These are phyloP conservation scores for Sugiyamaella japonica DNA, from an alignment of 1,139 yeast genomes.

Conservation along the genomic window DNA sequence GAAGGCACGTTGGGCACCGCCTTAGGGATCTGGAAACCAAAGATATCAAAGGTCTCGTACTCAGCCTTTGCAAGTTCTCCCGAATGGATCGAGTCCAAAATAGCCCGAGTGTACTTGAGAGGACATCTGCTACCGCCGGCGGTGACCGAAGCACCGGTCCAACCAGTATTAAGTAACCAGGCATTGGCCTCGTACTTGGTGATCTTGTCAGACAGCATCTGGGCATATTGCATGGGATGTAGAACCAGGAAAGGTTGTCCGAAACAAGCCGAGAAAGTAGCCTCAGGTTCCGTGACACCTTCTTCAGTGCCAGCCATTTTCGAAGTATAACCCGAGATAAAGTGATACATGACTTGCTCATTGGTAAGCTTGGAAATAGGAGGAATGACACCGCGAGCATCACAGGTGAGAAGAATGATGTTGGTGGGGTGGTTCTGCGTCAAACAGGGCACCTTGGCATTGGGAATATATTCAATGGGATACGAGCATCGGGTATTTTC, in stretches of 20 bases:
- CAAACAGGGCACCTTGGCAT: constrained; percentile 93
- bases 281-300: constrained; percentile 98
- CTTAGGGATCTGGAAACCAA: constrained; percentile 86
- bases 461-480: constrained; percentile 96
- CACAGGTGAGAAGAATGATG: constrained; percentile 91
- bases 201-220: constrained; percentile 94
- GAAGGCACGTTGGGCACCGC: constrained; percentile 78
- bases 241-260: constrained; percentile 98
- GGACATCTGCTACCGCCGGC: constrained; percentile 98
- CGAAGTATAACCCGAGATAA: constrained; percentile 97
- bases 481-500: constrained; percentile 97
- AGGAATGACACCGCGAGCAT: constrained; percentile 96
- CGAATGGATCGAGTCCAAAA: constrained; percentile 90
- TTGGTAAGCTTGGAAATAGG: constrained; percentile 93
- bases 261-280: constrained; percentile 97
- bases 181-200: constrained; percentile 85
- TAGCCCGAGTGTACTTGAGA: constrained; percentile 95
- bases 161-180: constrained; percentile 97
- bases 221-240: constrained; percentile 98
- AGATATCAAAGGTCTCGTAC: constrained; percentile 81
- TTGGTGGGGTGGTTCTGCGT: constrained; percentile 91
- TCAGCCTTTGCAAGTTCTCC: constrained; percentile 81
- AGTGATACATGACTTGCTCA: constrained; percentile 98
- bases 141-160: constrained; percentile 94
- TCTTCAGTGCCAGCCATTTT: constrained; percentile 99